Conservation (phyloP, 148 eudicot genomes). For the Nyssa sinensis region DNA sequence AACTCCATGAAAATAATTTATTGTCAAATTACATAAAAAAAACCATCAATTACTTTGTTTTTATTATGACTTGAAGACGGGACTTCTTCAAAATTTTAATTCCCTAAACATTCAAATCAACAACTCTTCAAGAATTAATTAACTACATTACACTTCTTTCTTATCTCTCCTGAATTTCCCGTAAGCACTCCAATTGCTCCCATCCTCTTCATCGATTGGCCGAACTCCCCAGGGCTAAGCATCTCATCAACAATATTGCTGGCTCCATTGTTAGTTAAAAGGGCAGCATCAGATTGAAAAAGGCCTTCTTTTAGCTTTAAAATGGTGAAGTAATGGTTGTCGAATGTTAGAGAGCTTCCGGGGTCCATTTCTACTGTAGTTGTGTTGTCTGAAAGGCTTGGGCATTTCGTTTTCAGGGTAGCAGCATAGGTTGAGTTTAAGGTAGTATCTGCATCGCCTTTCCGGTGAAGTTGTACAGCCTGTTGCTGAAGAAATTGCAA, state of each 20-base stretch:
- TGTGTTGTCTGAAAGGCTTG: constrained; percentile 11
- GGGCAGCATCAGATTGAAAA: constrained; percentile 48
- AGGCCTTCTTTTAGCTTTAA: constrained; percentile 29
- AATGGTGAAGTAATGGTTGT: constrained; percentile 29
- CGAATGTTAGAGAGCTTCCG: constrained; percentile 25
- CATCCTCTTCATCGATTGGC: constrained; percentile 32
- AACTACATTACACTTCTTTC: constrained; percentile 22
- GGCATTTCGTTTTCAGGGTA: constrained; percentile 25
- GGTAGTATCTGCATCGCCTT: constrained; percentile 43
- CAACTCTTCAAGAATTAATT: constrained; percentile 10
- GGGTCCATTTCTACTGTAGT: constrained; percentile 40
- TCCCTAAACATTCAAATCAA: not conserved
- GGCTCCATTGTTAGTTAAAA: constrained; percentile 22
- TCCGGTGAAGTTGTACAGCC: constrained; percentile 51
- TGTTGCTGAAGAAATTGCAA: constrained; percentile 24
- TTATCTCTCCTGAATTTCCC: constrained; percentile 31
- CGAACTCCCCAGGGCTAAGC: constrained; percentile 12
- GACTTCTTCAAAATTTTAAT: not conserved
- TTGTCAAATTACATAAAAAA: not conserved
- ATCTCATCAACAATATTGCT: constrained; percentile 6
- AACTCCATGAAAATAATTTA: not conserved
- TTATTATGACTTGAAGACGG: not conserved
- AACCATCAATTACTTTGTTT: not conserved
- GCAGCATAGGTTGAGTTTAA: constrained; percentile 34
- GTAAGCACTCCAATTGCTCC: constrained; percentile 31